A percentile compares a stretch with the other conserved stretches of the same genome.
Evolutionary conservation across 352 stramenopile species (phyloP).

Genomic region (Phytophthora megakarya): DNA sequence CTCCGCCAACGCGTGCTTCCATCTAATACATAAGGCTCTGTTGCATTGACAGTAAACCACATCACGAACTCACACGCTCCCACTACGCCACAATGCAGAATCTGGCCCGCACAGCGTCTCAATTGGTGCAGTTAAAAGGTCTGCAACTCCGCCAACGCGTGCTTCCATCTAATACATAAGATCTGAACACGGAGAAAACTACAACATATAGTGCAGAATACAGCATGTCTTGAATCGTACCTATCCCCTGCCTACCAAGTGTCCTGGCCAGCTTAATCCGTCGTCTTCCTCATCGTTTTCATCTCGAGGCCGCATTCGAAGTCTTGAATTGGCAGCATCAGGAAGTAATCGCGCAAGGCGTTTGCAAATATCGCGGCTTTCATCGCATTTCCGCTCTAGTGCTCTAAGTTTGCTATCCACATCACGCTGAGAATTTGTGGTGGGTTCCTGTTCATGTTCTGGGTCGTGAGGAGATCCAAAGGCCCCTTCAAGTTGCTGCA

Average conservation of each 20-base stretch:
- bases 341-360: conserved; percentile 26
- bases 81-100: conserved; percentile 53
- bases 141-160: not conserved
- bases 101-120: conserved; percentile 47
- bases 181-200: not conserved
- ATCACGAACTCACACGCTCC: conserved; percentile 45
- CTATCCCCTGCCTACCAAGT: conserved; percentile 40
- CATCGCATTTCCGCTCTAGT: conserved; percentile 38
- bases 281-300: conserved; percentile 27
- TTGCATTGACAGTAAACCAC: conserved; percentile 48
- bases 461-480: conserved; percentile 61
- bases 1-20: conserved; percentile 8
- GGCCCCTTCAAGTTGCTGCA: conserved; percentile 78
- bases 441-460: conserved; percentile 25
- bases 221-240: conserved; percentile 24
- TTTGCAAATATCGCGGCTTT: conserved; percentile 28
- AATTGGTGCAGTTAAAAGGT: conserved; percentile 32
- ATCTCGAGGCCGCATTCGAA: conserved; percentile 3
- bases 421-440: not conserved
- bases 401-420: conserved; percentile 25
- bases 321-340: conserved; percentile 2
- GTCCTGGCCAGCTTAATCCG: conserved; percentile 27
- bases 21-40: conserved; percentile 51
- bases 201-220: conserved; percentile 14
- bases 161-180: conserved; percentile 1